Percentiles rank a stretch among this genome's conserved stretches.
Conservation (phyloP, 768 basidiomycete genomes). For the Daedalea quercina region DNA sequence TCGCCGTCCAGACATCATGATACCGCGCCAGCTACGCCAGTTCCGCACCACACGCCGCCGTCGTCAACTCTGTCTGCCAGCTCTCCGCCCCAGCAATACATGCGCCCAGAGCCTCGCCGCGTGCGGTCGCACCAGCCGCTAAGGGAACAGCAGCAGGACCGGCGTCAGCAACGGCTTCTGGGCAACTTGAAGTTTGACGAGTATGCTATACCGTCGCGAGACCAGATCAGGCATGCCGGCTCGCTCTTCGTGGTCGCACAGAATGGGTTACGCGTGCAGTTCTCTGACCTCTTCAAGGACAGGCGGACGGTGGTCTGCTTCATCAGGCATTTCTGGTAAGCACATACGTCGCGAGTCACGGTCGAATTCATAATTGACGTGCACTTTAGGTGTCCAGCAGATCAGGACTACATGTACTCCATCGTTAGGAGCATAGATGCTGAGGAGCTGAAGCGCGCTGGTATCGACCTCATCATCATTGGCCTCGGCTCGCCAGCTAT, state of each 20-base stretch:
- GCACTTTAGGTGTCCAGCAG: conserved; percentile 64
- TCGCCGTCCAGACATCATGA: not conserved
- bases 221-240: conserved; percentile 56
- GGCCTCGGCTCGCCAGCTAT: conserved; percentile 73
- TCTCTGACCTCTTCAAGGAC: conserved; percentile 58
- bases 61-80: conserved; percentile 11
- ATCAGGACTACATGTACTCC: conserved; percentile 83
- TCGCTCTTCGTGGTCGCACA: conserved; percentile 59
- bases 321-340: conserved; percentile 79
- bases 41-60: conserved; percentile 9
- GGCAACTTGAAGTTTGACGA: conserved; percentile 28
- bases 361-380: no score
- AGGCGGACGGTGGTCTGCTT: conserved; percentile 71
- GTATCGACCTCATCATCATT: conserved; percentile 64
- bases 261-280: conserved; percentile 56
- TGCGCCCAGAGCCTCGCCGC: not conserved
- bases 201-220: conserved; percentile 43
- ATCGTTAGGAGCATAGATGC: conserved; percentile 43
- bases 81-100: conserved; percentile 9
- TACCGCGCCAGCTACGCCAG: conserved; percentile 14
- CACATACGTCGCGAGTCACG: no score
- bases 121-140: not conserved
- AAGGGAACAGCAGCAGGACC: not conserved
- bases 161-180: not conserved
- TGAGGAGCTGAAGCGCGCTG: conserved; percentile 39